Evolutionary conservation across 2,329 filamentous ascomycete species (phyloP), one percentile per base, ranked within the genome.

Genomic region (Cladophialophora psammophila): DNA sequence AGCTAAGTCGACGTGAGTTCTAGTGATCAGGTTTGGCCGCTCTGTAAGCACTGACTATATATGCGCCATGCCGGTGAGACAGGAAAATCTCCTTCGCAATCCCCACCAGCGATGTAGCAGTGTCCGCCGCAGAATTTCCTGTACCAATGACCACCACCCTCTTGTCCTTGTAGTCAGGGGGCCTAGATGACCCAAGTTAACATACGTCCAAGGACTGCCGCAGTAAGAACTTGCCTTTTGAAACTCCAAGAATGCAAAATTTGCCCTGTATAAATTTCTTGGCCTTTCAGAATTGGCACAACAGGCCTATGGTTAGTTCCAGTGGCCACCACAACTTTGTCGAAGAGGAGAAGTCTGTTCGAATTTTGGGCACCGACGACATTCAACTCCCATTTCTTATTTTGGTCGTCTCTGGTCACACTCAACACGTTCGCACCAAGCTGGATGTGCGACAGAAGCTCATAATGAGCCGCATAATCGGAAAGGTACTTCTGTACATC

Each of bases 301-400:
- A 68, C 67, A 7, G 74, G 71, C 10, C 57, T 64, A 38, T 65
- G 64, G 57, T 73, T 65, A 5, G 67, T 50, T 2, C 78, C 78
- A 54, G 72, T 74, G 10, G 77, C 74, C 31, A 78, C 65, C 12
- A 76, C 72, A n/a, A 79, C 72, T 66, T 78, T 79, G 68, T 80
- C 77, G 60, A 78, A 78, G 15, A 34, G 32, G 12, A 55, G 48
- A 15, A 35, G 35, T 8, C 26, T 60, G 6, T 40, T 48, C 10
- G 55, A 32, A 13, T 52, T 32, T n/a, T 56, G 26, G 4, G 42
- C 7, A 1, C 36, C 9, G 26, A 34, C 45, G 26, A 72, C 34
- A 18, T 55, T 60, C 10, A 73, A 26, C 15, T 57, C 35, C 71
- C 71, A 73, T 57, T 66, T 68, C n/a, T 60, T 36, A 13, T 60